These are phyloP conservation scores for Pichia sp. DNA, from an alignment of 1,139 yeast species.

Conservation along the genomic window DNA sequence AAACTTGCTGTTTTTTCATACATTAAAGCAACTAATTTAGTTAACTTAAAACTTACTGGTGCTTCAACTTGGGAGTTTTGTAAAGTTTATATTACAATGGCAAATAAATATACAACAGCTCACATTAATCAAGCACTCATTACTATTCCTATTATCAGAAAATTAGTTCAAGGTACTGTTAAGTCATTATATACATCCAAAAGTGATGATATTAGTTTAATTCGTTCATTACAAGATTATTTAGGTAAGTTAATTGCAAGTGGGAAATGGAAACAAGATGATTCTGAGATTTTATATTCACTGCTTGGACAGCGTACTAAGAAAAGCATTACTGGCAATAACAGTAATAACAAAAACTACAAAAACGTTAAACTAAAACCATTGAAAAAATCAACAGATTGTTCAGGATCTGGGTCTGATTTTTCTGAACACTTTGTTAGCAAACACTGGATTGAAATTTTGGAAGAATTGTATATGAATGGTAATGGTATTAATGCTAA, in stretches of 20 bases:
- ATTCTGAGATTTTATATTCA: conserved; percentile 38
- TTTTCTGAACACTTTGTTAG: conserved; percentile 53
- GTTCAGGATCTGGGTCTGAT: conserved; percentile 7
- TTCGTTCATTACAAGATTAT: conserved; percentile 40
- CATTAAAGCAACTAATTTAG: conserved; percentile 46
- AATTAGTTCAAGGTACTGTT: conserved; percentile 47
- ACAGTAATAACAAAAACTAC: conserved; percentile 6
- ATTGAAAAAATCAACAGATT: not conserved
- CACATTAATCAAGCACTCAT: conserved; percentile 29
- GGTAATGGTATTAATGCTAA: conserved; percentile 50
- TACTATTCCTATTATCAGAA: conserved; percentile 43
- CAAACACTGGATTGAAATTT: conserved; percentile 47
- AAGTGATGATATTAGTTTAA: conserved; percentile 44
- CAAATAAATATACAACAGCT: conserved; percentile 20
- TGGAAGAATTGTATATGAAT: conserved; percentile 50
- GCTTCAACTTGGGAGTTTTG: conserved; percentile 59
- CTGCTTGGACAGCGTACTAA: conserved; percentile 32
- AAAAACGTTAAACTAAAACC: conserved; percentile 3
- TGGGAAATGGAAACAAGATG: conserved; percentile 39
- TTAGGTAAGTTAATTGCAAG: conserved; percentile 39
- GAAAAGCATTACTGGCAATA: conserved; percentile 5
- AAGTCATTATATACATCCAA: conserved; percentile 44
- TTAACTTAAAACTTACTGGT: conserved; percentile 50
- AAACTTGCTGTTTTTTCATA: conserved; percentile 47
- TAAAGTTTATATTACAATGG: conserved; percentile 40